Evolutionary conservation across 2,329 filamentous ascomycete species (phyloP), one percentile per base, ranked within the genome.

Genomic region (Xenoacremonium recifei): DNA sequence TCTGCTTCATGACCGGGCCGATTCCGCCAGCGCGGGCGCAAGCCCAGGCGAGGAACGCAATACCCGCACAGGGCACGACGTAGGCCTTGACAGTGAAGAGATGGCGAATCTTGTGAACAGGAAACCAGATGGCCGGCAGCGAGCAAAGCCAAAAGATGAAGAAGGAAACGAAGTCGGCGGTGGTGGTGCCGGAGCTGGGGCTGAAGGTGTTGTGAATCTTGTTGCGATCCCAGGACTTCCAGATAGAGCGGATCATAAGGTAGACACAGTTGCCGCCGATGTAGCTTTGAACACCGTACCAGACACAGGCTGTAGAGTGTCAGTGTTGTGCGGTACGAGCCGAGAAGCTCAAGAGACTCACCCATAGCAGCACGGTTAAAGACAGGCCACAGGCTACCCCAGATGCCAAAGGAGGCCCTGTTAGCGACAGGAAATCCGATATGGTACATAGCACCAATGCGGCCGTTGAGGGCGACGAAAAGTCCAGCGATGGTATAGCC

Each of bases 31-130:
- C 91, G 19, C 86, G 80, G 25, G 88, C 82, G 19, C 95, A 76
- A 3, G 88, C 80, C 91, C 91, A 96, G 58, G 89, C 85, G 64
- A 96, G 87, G 64, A 93, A 93, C 12, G 87, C 82, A 37, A 96
- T 73, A 37, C 87, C 90, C n/a, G 89, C 89, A 27, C 77, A 75
- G 0, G 91, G 91, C 0, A 93, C 90, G 45, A 95, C 80, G 59
- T 82, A 87, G 1, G 91, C 83, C 69, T 96, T 96, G 59, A 89
- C 86, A 0, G 90, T 96, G 68, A 96, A 96, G 4, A 96, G 72
- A 62, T 96, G 90, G 34, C 90, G 82, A 57, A 95, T 84, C 68
- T 92, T 81, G 66, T 95, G 87, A 2, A 95, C 89, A 0, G 89
- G 89, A 53, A 93, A 91, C 84, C 87, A 95, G 47, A 95, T 84